These are phyloP conservation scores for Macadamia tetraphylla DNA, from an alignment of 164 flowering plant species.

Conservation along the genomic window DNA sequence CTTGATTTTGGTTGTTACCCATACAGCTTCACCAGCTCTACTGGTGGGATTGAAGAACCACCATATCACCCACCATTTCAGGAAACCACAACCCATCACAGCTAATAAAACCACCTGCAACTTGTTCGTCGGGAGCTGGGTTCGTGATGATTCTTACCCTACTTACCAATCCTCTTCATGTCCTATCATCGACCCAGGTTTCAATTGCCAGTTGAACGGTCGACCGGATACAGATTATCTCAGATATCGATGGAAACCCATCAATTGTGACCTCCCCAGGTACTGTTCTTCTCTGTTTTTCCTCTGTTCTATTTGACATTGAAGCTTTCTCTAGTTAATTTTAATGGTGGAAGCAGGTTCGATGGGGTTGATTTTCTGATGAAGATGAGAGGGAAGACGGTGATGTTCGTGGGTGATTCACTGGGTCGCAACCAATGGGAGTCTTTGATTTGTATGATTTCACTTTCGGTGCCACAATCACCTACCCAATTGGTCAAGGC, in stretches of 20 bases:
- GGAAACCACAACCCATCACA: slow-evolving; percentile 37
- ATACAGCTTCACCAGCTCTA: slow-evolving; percentile 32
- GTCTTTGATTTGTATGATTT: slow-evolving; percentile 80
- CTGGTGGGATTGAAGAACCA: slow-evolving; percentile 37
- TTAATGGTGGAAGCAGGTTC: slow-evolving; percentile 36
- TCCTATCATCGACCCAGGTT: slow-evolving; percentile 59
- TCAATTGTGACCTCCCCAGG: slow-evolving; percentile 73
- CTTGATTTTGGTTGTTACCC: slow-evolving; percentile 14
- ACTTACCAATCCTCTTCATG: slow-evolving; percentile 47
- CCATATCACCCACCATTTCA: slow-evolving; percentile 15
- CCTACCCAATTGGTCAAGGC: slow-evolving; percentile 45
- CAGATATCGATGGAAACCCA: slow-evolving; percentile 65
- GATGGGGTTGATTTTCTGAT: slow-evolving; percentile 56
- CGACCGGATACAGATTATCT: slow-evolving; percentile 76
- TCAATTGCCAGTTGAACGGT: slow-evolving; percentile 69
- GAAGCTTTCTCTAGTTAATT: no score
- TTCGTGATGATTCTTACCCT: slow-evolving; percentile 52
- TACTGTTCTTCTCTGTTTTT: slow-evolving; percentile 5
- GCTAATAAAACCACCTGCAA: slow-evolving; percentile 48
- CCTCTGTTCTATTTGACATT: no score
- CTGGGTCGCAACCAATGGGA: slow-evolving; percentile 92
- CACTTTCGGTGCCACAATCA: slow-evolving; percentile 36
- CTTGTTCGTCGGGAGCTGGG: slow-evolving; percentile 65
- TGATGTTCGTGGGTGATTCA: slow-evolving; percentile 95
- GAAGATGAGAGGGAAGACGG: slow-evolving; percentile 65